These are phyloP conservation scores for Diplodia corticola DNA, from an alignment of 2,329 filamentous ascomycete species.

Conservation along the genomic window DNA sequence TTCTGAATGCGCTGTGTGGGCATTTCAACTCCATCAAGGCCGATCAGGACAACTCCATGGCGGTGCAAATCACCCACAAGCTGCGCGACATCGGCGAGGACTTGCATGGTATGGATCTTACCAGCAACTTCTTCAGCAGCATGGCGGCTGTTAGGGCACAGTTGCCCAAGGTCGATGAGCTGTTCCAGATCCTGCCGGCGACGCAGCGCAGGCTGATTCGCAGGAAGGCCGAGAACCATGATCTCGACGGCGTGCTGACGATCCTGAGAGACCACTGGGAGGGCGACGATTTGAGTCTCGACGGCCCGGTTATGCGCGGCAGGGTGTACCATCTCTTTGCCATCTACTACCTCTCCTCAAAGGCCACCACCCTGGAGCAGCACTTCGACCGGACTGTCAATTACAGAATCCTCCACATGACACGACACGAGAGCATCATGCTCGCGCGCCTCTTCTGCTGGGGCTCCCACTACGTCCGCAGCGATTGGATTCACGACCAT, in stretches of 20 bases:
- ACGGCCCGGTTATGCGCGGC: neutral
- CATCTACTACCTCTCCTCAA: neutral
- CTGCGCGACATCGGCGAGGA: neutral
- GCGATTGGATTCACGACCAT: neutral
- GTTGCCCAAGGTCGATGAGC: neutral
- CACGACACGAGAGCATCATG: neutral
- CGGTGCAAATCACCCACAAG: neutral
- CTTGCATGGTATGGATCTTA: neutral
- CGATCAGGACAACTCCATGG: no score
- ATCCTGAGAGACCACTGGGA: neutral
- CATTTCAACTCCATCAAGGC: no score
- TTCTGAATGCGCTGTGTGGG: no score
- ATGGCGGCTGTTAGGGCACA: neutral
- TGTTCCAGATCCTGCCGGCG: neutral
- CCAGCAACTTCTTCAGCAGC: neutral
- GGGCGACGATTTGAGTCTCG: neutral
- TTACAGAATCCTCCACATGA: neutral
- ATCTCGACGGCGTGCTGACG: neutral
- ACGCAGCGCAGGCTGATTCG: neutral
- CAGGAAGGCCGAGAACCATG: neutral
- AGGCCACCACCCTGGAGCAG: neutral
- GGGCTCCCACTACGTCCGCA: neutral
- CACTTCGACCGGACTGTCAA: fast-evolving
- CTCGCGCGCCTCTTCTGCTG: neutral
- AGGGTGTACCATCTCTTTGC: neutral